Conservation (phyloP, 2,329 filamentous ascomycete genomes). For the Talaromyces sp. region DNA sequence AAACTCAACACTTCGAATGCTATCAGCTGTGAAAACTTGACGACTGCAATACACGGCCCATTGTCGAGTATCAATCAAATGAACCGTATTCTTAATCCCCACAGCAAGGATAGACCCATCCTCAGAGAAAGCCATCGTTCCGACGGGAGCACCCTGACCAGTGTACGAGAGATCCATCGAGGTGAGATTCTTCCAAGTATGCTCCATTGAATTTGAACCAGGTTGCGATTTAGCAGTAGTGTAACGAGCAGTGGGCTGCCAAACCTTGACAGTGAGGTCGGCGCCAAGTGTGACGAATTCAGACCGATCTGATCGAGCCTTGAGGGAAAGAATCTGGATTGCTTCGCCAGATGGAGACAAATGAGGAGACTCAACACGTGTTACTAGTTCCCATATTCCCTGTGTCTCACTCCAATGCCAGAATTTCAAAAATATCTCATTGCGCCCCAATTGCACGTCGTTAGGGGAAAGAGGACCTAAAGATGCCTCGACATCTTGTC, state of each 20-base stretch:
- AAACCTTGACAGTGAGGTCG: conserved; percentile 72
- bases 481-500: conserved; percentile 60
- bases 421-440: conserved; percentile 81
- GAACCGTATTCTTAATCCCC: conserved; percentile 52
- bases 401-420: conserved; percentile 63
- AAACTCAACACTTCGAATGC: conserved; percentile 64
- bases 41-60: conserved; percentile 64
- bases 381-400: conserved; percentile 66
- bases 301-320: conserved; percentile 60
- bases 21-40: conserved; percentile 61
- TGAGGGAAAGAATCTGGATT: conserved; percentile 64
- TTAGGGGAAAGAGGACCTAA: conserved; percentile 35
- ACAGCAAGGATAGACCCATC: conserved; percentile 80
- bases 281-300: conserved; percentile 82
- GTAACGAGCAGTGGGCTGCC: conserved; percentile 68
- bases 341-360: conserved; percentile 48
- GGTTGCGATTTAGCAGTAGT: conserved; percentile 58
- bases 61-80: conserved; percentile 69
- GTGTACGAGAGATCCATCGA: conserved; percentile 41
- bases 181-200: conserved; percentile 65
- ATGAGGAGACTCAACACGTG: conserved; percentile 81
- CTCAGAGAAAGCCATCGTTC: conserved; percentile 64
- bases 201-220: conserved; percentile 46
- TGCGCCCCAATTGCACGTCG: conserved; percentile 44
- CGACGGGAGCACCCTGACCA: conserved; percentile 28